Base-by-base conservation (phyloP, 331 rosid genomes). In the Arachis monticola region DNA sequence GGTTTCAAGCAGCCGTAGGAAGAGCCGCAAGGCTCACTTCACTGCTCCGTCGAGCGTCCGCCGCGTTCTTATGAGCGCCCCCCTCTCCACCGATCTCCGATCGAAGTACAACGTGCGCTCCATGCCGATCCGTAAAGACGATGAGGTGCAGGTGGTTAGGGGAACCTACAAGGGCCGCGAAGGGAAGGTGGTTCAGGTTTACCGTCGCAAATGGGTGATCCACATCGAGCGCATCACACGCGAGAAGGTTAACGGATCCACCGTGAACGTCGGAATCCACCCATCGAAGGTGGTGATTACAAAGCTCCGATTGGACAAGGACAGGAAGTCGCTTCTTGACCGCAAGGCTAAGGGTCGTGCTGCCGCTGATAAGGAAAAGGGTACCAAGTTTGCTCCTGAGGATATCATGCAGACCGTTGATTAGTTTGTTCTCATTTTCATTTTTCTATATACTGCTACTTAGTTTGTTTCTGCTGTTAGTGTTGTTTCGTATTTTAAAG, bases 341-440 rank as follows among this genome's bases (percentile, higher is more conserved):
- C 95, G 97, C 48, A 94, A 94, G 89, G 99, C 93, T 0, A 91
- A 88, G 89, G 97, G 97, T 1, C 94, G 96, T 7, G 95, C 99
- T 12, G 96, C 99, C 0, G 95, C 99, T 0, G 99, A 94, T 9
- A 90, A 92, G 87, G 99, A 87, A 61, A 94, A 94, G 82, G 99
- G 95, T 0, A 85, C 97, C 64, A 94, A 94, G 87, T 94, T 94
- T 72, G 88, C 97, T 0, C 88, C 97, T 0, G 99, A 94, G 82
- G 99, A 94, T 38, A 86, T 94, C 67, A 90, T 94, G 99, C 97
- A 94, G 77, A 86, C 75, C 55, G 85, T 94, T 2, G 99, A 94
- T 77, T 94, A 83, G 73, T 7, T 3, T 10, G 13, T 76, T 3
- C 2, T 0, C 2, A 11, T 2, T 35, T 11, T 5, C 5, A 6